Evolutionary conservation across 225 moss, liverwort and hornwort species (phyloP).

Genomic region (Rhytidiadelphus loreus): DNA sequence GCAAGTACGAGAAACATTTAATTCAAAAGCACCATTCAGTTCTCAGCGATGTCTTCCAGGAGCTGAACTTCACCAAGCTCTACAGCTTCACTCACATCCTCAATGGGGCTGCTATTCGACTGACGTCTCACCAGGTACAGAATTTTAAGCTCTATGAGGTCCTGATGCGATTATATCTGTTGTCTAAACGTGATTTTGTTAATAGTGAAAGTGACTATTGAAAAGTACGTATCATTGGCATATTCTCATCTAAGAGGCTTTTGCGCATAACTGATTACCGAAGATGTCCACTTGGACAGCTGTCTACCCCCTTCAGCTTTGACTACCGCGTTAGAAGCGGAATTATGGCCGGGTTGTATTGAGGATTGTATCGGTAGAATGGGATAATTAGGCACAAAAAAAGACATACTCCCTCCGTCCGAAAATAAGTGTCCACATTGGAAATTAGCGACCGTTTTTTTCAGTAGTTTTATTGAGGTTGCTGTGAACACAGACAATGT

Average conservation of each 20-base stretch:
- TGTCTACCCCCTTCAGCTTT: too few relatives aligned
- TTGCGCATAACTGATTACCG: too few relatives aligned
- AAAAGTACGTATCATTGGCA: not conserved
- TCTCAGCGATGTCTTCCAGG: not conserved
- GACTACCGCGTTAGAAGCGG: too few relatives aligned
- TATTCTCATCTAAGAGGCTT: not conserved
- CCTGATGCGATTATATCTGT: not conserved
- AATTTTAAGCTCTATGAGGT: not conserved
- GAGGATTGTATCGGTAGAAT: too few relatives aligned
- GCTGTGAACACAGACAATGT: not conserved
- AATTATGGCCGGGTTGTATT: too few relatives aligned
- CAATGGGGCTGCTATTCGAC: slow-evolving; percentile 11
- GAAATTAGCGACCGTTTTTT: not conserved
- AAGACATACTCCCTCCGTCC: not conserved
- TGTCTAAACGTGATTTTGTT: not conserved
- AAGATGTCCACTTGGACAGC: too few relatives aligned
- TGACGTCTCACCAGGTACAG: slow-evolving; percentile 7
- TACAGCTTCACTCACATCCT: slow-evolving; percentile 14
- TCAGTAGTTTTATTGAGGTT: not conserved
- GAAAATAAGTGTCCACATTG: not conserved
- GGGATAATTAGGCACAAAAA: not conserved
- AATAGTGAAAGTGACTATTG: too few relatives aligned
- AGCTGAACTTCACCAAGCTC: slow-evolving; percentile 9
- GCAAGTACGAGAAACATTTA: slow-evolving; percentile 9
- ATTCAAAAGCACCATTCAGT: slow-evolving; percentile 14